Conservation (phyloP, 1,284 basidiomycete genomes). For the Peniophora sp. region DNA sequence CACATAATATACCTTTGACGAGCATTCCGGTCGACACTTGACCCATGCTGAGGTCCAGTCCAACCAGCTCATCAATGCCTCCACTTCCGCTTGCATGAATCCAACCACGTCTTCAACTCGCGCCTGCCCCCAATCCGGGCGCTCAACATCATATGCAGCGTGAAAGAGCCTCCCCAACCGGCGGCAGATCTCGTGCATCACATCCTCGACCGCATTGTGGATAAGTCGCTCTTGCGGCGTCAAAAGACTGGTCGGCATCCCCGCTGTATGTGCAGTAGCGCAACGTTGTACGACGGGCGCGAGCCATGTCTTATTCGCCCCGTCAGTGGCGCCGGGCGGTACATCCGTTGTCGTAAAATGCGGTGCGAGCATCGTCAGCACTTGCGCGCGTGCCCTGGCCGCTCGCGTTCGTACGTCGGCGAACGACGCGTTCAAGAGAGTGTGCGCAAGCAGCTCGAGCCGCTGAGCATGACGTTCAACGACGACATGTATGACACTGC, state of each 20-base stretch:
- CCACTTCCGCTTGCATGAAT: conserved; percentile 22
- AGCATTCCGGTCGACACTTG: conserved; percentile 31
- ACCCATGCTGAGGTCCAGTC: conserved; percentile 36
- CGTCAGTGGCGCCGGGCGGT: conserved; percentile 3
- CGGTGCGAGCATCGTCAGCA: conserved; percentile 28
- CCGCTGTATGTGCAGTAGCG: conserved; percentile 26
- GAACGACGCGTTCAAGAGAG: conserved; percentile 22
- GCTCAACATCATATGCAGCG: conserved; percentile 22
- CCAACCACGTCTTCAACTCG: conserved; percentile 8
- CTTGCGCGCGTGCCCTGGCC: conserved; percentile 17
- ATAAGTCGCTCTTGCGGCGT: conserved; percentile 28
- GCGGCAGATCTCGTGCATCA: conserved; percentile 36
- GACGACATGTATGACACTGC: conserved; percentile 27
- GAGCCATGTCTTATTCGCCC: conserved; percentile 19
- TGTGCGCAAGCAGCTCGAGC: conserved; percentile 29
- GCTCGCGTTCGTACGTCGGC: conserved; percentile 5
- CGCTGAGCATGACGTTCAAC: conserved; percentile 34
- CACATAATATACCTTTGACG: conserved; percentile 24
- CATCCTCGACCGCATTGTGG: conserved; percentile 24
- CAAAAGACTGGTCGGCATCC: conserved; percentile 16
- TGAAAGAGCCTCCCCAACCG: conserved; percentile 35
- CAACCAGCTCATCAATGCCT: conserved; percentile 31
- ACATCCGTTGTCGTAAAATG: conserved; percentile 18
- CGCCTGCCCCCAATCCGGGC: conserved; percentile 2
- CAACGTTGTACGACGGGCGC: conserved; percentile 23